phyloP scores from a whole-genome alignment of 2,329 filamentous ascomycete genomes.

The Ophiostoma sp. region DNA sequence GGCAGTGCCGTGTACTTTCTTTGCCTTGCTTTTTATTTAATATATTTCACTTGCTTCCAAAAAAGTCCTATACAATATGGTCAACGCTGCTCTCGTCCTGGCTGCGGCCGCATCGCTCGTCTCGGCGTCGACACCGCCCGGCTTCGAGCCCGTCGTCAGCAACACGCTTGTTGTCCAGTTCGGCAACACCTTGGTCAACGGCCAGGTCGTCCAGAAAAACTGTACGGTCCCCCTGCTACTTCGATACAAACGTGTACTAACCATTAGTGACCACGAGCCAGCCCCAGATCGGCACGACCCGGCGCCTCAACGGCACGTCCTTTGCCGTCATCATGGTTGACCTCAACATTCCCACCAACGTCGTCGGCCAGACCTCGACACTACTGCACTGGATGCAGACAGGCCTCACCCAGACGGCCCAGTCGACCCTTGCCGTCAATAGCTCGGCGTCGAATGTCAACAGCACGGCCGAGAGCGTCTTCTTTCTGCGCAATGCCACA shows the following conservation, averaged over 20 bases:
- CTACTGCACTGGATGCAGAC: slow-evolving; percentile 43
- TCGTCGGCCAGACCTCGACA: slow-evolving; percentile 34
- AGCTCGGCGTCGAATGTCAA: not conserved
- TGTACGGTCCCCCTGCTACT: slow-evolving; percentile 28
- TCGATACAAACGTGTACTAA: slow-evolving; percentile 18
- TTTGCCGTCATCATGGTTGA: slow-evolving; percentile 42
- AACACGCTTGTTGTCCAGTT: slow-evolving; percentile 39
- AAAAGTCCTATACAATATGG: no score
- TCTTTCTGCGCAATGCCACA: slow-evolving; percentile 34
- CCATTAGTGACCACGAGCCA: slow-evolving; percentile 18
- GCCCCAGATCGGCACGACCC: slow-evolving; percentile 30
- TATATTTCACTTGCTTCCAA: no score
- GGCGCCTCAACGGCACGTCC: slow-evolving; percentile 37
- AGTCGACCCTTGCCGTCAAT: not conserved
- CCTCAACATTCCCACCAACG: slow-evolving; percentile 44
- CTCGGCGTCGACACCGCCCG: slow-evolving; percentile 39
- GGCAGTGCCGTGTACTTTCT: no score
- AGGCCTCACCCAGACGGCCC: slow-evolving; percentile 32
- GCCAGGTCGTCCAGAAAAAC: slow-evolving; percentile 36
- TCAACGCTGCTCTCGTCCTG: slow-evolving; percentile 22
- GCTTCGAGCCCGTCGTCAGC: slow-evolving; percentile 38
- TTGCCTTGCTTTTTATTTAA: no score
- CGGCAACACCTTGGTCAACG: slow-evolving; percentile 35
- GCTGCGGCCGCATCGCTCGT: slow-evolving; percentile 24
- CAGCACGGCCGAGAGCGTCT: slow-evolving; percentile 25